phyloP scores from a whole-genome alignment of 148 eudicot species.

The Spergularia marina region DNA sequence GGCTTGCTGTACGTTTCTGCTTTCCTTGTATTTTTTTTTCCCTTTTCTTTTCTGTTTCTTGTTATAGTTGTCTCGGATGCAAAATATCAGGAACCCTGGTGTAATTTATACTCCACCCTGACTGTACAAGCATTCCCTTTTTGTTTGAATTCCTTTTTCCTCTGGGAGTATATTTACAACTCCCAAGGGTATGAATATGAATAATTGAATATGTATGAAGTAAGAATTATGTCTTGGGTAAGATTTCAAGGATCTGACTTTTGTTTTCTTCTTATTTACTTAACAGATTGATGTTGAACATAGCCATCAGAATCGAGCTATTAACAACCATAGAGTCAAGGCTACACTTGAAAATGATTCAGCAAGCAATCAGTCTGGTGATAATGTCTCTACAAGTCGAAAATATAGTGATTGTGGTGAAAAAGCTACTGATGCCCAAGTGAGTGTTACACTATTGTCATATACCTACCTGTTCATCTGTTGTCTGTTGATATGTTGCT shows the following conservation, averaged over 20 bases:
- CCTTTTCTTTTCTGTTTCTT: background rate
- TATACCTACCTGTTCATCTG: background rate
- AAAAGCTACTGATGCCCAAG: constrained; percentile 36
- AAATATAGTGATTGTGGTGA: constrained; percentile 24
- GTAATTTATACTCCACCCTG: no score
- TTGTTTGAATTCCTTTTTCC: no score
- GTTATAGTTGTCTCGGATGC: background rate
- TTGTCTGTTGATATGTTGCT: background rate
- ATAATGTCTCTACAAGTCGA: constrained; percentile 30
- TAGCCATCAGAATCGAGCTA: constrained; percentile 21
- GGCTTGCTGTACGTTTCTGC: constrained; percentile 31
- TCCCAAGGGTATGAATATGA: no score
- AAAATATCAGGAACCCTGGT: no score
- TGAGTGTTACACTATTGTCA: constrained; percentile 23
- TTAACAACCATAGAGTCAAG: constrained; percentile 26
- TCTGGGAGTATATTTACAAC: no score
- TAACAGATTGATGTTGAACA: constrained; percentile 28
- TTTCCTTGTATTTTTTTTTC: background rate
- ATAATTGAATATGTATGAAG: no score
- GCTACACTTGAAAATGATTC: constrained; percentile 21
- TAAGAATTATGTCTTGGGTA: no score
- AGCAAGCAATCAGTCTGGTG: constrained; percentile 25
- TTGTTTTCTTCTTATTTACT: background rate
- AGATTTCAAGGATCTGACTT: background rate
- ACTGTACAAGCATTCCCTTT: no score